Conservation (phyloP, 148 eudicot species). For the Agrostemma githago region DNA sequence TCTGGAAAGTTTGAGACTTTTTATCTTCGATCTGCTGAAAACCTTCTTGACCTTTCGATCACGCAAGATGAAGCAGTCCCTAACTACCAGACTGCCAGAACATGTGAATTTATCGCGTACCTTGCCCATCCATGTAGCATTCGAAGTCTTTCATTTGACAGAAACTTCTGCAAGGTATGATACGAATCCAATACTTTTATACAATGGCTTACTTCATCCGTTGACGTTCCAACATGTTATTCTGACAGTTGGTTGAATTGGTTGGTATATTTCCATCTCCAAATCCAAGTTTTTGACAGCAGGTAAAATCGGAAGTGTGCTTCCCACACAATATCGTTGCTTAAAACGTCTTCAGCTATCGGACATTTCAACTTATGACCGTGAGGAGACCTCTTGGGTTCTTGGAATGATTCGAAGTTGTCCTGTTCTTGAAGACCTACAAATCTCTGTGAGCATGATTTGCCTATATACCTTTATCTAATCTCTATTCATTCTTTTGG, state of each 20-base stretch:
- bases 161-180: conserved; percentile 1
- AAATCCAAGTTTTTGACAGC: conserved; percentile 8
- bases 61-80: background rate
- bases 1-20: conserved; percentile 11
- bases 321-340: background rate
- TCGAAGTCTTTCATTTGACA: background rate
- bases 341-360: conserved; percentile 6
- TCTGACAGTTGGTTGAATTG: conserved; percentile 4
- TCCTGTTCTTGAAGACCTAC: background rate
- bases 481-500: too few relatives aligned
- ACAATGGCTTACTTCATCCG: background rate
- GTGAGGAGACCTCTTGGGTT: background rate
- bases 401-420: background rate
- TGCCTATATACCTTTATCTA: too few relatives aligned
- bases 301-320: background rate
- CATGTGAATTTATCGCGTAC: background rate
- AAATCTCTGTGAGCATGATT: background rate
- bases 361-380: background rate
- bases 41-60: background rate
- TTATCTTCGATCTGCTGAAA: background rate
- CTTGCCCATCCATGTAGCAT: conserved; percentile 7
- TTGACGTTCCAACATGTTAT: background rate
- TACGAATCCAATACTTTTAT: background rate
- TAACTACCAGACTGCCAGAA: background rate
- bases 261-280: background rate